These are phyloP conservation scores for Excoecaria agallocha DNA, from an alignment of 345 rosid genomes.

Conservation along the genomic window DNA sequence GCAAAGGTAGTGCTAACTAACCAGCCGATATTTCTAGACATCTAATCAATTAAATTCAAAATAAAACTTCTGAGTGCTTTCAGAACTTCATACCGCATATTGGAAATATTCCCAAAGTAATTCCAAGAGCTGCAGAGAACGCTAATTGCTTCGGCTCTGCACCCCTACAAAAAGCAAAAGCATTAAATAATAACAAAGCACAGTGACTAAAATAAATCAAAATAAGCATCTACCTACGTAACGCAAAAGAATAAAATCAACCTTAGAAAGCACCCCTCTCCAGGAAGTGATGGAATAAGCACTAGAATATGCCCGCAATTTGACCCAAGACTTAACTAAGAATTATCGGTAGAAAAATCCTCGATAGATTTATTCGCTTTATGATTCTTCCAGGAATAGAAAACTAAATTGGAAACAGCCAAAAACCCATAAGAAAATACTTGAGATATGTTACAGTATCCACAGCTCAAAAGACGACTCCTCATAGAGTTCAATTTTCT, in stretches of 20 bases:
- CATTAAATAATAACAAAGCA: neutral
- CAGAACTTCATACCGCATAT: conserved; percentile 56
- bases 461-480: neutral
- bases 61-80: neutral
- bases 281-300: neutral
- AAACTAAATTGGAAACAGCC: neutral
- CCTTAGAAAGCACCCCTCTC: neutral
- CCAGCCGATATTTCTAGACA: neutral
- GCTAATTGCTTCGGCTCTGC: conserved; percentile 89
- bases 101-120: conserved; percentile 84
- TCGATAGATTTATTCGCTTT: neutral
- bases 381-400: neutral
- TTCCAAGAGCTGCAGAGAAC: conserved; percentile 84
- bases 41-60: neutral
- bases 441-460: neutral
- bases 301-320: neutral
- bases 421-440: neutral
- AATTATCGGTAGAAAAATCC: neutral
- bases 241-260: neutral
- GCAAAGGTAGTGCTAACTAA: neutral
- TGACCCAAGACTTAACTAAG: neutral
- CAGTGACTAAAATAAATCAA: neutral
- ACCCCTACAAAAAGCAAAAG: conserved; percentile 43
- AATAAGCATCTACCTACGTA: neutral
- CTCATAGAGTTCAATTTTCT: neutral